Evolutionary conservation across 75 land plant species (phyloP).

Genomic region (Picea sitchensis): DNA sequence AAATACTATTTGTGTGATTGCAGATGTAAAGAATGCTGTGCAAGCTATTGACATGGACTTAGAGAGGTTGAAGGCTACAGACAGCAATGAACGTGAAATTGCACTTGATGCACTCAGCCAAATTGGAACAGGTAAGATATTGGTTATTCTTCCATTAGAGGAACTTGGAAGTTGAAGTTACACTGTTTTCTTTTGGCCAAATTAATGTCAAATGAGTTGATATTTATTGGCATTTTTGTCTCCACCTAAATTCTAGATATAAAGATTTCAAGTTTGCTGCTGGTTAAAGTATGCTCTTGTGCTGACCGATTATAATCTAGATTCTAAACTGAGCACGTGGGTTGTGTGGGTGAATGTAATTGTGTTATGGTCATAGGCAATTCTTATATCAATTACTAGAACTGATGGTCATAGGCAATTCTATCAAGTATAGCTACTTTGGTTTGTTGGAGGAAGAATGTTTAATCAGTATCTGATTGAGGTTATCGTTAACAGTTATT

Average conservation of each 20-base stretch:
- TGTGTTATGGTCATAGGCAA: too few species aligned
- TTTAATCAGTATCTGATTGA: too few species aligned
- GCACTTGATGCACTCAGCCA: conserved; percentile 60
- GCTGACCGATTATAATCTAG: too few species aligned
- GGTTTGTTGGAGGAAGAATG: too few species aligned
- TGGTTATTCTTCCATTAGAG: background rate
- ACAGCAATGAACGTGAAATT: conserved; percentile 52
- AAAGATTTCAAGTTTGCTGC: background rate
- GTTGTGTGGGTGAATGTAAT: too few species aligned
- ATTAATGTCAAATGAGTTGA: background rate
- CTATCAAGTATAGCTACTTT: too few species aligned
- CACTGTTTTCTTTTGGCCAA: background rate
- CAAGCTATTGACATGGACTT: conserved; percentile 39
- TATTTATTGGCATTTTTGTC: background rate
- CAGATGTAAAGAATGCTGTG: conserved; percentile 35
- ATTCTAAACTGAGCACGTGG: too few species aligned
- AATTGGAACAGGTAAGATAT: conserved; percentile 63
- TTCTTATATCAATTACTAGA: too few species aligned
- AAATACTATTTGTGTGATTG: conserved; percentile 4
- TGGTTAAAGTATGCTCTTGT: too few species aligned
- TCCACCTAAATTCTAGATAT: background rate
- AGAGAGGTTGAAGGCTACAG: conserved; percentile 24
- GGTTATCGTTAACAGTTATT: too few species aligned
- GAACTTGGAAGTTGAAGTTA: background rate
- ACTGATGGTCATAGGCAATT: too few species aligned